phyloP scores from a whole-genome alignment of 2,329 filamentous ascomycete genomes.

The Calonectria pseudoreteaudii region DNA sequence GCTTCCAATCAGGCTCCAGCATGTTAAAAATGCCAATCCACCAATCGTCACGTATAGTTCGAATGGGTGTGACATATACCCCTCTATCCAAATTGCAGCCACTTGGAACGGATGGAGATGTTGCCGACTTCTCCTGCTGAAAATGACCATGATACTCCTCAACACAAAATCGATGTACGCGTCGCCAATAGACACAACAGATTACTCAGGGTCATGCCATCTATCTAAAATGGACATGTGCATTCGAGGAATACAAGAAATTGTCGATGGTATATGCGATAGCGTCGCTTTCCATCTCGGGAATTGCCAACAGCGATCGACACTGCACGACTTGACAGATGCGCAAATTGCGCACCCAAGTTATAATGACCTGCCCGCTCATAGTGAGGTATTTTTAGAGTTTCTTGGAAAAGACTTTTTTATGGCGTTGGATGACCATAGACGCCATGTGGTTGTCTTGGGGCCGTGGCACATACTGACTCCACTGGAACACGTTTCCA shows the following conservation, averaged over 20 bases:
- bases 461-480: constrained; percentile 22
- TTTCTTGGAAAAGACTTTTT: constrained; percentile 6
- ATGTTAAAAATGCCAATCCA: neutral
- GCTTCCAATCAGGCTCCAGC: constrained; percentile 6
- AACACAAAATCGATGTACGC: neutral
- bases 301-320: constrained; percentile 7
- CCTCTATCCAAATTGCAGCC: constrained; percentile 16
- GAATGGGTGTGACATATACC: constrained; percentile 11
- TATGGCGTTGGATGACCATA: constrained; percentile 7
- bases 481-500: neutral
- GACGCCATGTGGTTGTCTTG: neutral
- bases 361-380: constrained; percentile 12
- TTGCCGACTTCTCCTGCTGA: constrained; percentile 18
- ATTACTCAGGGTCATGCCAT: neutral
- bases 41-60: constrained; percentile 11
- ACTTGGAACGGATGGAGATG: constrained; percentile 28
- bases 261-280: constrained; percentile 20
- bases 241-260: neutral
- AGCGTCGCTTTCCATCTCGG: constrained; percentile 25
- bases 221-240: neutral
- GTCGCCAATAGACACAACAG: too few relatives aligned
- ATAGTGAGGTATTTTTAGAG: neutral
- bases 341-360: constrained; percentile 13
- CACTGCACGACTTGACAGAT: constrained; percentile 5
- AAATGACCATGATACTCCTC: constrained; percentile 15